Evolutionary conservation across 495 filamentous ascomycete genomes (phyloP).

Genomic region (Chaetomidium leptoderma): DNA sequence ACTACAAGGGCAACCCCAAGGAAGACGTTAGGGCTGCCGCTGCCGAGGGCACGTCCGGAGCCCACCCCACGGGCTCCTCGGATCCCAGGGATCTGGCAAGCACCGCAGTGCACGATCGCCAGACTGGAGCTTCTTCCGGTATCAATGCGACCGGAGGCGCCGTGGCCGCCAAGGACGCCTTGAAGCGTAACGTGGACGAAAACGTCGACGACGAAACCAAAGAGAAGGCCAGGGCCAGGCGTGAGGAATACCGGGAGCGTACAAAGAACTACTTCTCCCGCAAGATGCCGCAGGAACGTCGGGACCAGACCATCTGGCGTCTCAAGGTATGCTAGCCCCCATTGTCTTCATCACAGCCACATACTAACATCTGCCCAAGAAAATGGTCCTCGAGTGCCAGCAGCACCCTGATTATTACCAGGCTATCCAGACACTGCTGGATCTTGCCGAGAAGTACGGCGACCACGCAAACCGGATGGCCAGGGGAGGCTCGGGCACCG

Average conservation of each 20-base stretch:
- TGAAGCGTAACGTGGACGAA: slow-evolving; percentile 47
- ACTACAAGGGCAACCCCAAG: slow-evolving; percentile 51
- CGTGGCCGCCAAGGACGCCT: slow-evolving; percentile 44
- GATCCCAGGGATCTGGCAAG: slow-evolving; percentile 25
- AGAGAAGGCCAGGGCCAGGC: slow-evolving; percentile 42
- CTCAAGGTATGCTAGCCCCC: slow-evolving; percentile 53
- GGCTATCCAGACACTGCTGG: slow-evolving; percentile 80
- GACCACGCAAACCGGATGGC: slow-evolving; percentile 64
- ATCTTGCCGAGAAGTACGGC: slow-evolving; percentile 80
- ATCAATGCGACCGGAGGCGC: slow-evolving; percentile 53
- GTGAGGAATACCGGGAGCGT: slow-evolving; percentile 51
- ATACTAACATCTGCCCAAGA: slow-evolving; percentile 43
- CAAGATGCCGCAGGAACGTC: slow-evolving; percentile 90
- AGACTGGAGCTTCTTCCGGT: slow-evolving; percentile 39
- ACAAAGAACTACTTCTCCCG: slow-evolving; percentile 67
- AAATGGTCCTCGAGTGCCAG: slow-evolving; percentile 95
- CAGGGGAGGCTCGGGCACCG: slow-evolving; percentile 57
- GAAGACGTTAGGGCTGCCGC: slow-evolving; percentile 49
- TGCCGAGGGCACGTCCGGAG: slow-evolving; percentile 24
- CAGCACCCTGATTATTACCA: slow-evolving; percentile 86
- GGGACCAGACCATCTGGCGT: slow-evolving; percentile 86
- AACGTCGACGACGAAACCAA: slow-evolving; percentile 61
- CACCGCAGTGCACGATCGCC: slow-evolving; percentile 27
- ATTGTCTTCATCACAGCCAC: neutral
- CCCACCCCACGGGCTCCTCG: slow-evolving; percentile 27